These are phyloP conservation scores for Caryopteris hybrid DNA, from an alignment of 305 asterid species.

Conservation along the genomic window DNA sequence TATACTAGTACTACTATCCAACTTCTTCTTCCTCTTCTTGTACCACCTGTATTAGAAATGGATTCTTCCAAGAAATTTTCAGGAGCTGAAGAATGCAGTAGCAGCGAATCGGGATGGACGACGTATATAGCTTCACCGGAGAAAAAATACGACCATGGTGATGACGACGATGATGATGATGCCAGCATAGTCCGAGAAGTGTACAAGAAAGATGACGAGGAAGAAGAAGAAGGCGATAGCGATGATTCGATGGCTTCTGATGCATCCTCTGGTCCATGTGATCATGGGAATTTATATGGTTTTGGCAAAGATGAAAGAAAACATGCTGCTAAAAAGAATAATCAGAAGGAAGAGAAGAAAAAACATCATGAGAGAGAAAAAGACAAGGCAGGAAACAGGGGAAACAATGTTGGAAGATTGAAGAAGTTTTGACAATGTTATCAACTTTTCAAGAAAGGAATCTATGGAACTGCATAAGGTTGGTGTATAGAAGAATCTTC, in stretches of 20 bases:
- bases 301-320: slow-evolving; percentile 28
- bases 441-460: slow-evolving; percentile 19
- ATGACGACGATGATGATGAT: slow-evolving; percentile 26
- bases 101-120: slow-evolving; percentile 96
- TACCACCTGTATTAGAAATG: slow-evolving; percentile 31
- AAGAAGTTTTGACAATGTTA: slow-evolving; percentile 25
- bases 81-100: slow-evolving; percentile 69
- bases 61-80: slow-evolving; percentile 48
- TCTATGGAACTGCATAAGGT: slow-evolving; percentile 15
- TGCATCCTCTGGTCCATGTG: slow-evolving; percentile 77
- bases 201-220: slow-evolving; percentile 22
- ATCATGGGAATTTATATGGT: slow-evolving; percentile 17
- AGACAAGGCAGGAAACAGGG: slow-evolving; percentile 35
- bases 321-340: slow-evolving; percentile 33
- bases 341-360: slow-evolving; percentile 35
- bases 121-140: slow-evolving; percentile 66
- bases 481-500: slow-evolving; percentile 21
- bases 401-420: slow-evolving; percentile 33
- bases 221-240: slow-evolving; percentile 38
- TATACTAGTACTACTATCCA: not conserved
- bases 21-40: not conserved
- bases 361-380: slow-evolving; percentile 25
- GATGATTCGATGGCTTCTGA: slow-evolving; percentile 96
- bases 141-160: slow-evolving; percentile 20
- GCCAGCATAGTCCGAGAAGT: slow-evolving; percentile 15